Evolutionary conservation across 1,139 yeast genomes (phyloP).

Genomic region (Kluyveromyces marxianus): DNA sequence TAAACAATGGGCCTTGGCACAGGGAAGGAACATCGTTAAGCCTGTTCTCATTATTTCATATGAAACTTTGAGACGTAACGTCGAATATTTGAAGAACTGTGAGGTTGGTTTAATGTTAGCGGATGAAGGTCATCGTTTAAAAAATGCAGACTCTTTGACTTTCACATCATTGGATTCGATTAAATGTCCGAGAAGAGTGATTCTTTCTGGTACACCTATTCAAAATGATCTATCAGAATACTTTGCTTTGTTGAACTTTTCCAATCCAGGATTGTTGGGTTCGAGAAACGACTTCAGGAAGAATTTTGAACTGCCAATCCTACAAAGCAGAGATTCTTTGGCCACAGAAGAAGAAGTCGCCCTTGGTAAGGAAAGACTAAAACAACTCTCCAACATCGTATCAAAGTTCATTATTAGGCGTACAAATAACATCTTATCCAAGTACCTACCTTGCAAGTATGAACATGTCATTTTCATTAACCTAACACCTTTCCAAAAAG

Average conservation of each 20-base stretch:
- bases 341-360: slow-evolving; percentile 76
- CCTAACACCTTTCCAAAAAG: slow-evolving; percentile 68
- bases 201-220: slow-evolving; percentile 93
- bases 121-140: slow-evolving; percentile 94
- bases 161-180: slow-evolving; percentile 81
- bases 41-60: slow-evolving; percentile 95
- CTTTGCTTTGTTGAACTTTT: slow-evolving; percentile 82
- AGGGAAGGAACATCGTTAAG: slow-evolving; percentile 81
- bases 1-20: slow-evolving; percentile 81
- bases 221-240: slow-evolving; percentile 95
- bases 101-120: slow-evolving; percentile 87
- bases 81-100: slow-evolving; percentile 64
- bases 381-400: slow-evolving; percentile 67
- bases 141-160: slow-evolving; percentile 90
- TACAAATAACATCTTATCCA: slow-evolving; percentile 89
- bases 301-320: slow-evolving; percentile 72
- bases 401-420: slow-evolving; percentile 89
- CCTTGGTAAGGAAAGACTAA: slow-evolving; percentile 64
- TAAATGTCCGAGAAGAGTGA: slow-evolving; percentile 81
- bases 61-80: slow-evolving; percentile 86
- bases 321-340: slow-evolving; percentile 83
- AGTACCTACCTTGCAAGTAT: slow-evolving; percentile 88
- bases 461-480: slow-evolving; percentile 93
- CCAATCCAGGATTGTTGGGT: slow-evolving; percentile 91
- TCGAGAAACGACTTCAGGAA: slow-evolving; percentile 75